Base-by-base conservation (phyloP, 2,329 filamentous ascomycete species). In the Didymella sp. region DNA sequence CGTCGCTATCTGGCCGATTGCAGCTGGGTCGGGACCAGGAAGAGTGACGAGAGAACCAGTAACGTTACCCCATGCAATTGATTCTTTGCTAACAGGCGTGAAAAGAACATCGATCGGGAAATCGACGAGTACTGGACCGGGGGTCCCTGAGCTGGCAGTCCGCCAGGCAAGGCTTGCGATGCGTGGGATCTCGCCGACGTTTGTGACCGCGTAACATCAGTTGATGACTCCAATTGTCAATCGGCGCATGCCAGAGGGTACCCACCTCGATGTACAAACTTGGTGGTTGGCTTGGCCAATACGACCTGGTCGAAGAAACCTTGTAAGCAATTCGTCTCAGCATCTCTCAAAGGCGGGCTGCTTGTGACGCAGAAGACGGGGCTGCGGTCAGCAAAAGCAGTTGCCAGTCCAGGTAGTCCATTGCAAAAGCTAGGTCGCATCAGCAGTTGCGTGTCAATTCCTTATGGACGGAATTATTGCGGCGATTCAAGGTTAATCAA, bases 241-340 rank as follows among this genome's bases (percentile, higher is more conserved):
- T 8, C 11, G n/a, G 9, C 6, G 11, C 19, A 15, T 8, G 8
- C 30, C n/a, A n/a, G n/a, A n/a, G n/a, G n/a, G 19, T 11, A 50
- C 56, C 30, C 6, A 58, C 56, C 72, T 0, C 78, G 75, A 60
- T 81, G 78, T 2, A 76, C 77, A 51, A 81, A 81, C 48, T 81
- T 81, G 7, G 78, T 80, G 33, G 81, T 59, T 0, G 78, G 77
- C 27, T 75, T 76, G 1, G 79, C 73, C 1, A 78, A 69, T 3
- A 81, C 76, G 4, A 81, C 73, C 54, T 81, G 79, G 59, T 82
- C 79, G 54, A 79, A 77, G 41, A 77, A 78, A 6, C 78, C 80
- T 60, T 82, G 79, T 0, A 81, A 74, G 1, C 73, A 73, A 56
- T 82, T 81, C 22, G 76, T 80, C 58, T 81, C 79, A 6, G 77